Conservation (phyloP, 2,329 filamentous ascomycete species). For the Dothistroma septosporum region DNA sequence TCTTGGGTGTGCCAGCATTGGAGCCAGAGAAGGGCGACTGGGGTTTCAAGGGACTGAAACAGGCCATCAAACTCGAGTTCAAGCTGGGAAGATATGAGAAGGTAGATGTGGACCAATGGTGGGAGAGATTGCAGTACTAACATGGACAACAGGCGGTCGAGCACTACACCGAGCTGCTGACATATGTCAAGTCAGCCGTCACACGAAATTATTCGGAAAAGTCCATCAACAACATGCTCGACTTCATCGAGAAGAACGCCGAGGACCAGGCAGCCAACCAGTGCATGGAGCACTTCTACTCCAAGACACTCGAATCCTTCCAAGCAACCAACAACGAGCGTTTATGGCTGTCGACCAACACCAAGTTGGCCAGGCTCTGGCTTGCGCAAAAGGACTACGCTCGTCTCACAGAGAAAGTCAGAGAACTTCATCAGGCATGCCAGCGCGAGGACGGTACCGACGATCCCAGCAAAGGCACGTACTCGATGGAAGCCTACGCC, state of each 20-base stretch:
- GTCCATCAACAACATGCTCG: conserved; percentile 98
- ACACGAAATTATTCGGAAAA: conserved; percentile 98
- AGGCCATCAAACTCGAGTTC: conserved; percentile 96
- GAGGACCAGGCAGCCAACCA: conserved; percentile 66
- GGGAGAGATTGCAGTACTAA: conserved; percentile 20
- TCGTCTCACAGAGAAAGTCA: conserved; percentile 74
- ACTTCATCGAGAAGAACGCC: conserved; percentile 90
- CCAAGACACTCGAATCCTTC: conserved; percentile 86
- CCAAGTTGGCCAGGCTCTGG: conserved; percentile 88
- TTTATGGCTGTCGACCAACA: conserved; percentile 96
- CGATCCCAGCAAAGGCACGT: conserved; percentile 93
- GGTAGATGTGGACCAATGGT: conserved; percentile 45
- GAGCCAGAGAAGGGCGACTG: conserved; percentile 94
- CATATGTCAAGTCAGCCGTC: conserved; percentile 94
- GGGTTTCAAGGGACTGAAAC: conserved; percentile 97
- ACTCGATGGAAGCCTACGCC: conserved; percentile 91
- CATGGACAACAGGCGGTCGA: conserved; percentile 64
- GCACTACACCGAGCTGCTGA: conserved; percentile 91
- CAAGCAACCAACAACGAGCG: conserved; percentile 97
- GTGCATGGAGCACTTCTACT: conserved; percentile 95
- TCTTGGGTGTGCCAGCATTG: conserved; percentile 77
- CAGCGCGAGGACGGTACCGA: conserved; percentile 81
- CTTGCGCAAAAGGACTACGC: conserved; percentile 86
- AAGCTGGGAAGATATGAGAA: conserved; percentile 82
- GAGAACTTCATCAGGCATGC: conserved; percentile 84